Percentiles rank a stretch among this genome's conserved stretches.
Conservation (phyloP, 2,329 filamentous ascomycete species). For the Ceratocystis cubensis region DNA sequence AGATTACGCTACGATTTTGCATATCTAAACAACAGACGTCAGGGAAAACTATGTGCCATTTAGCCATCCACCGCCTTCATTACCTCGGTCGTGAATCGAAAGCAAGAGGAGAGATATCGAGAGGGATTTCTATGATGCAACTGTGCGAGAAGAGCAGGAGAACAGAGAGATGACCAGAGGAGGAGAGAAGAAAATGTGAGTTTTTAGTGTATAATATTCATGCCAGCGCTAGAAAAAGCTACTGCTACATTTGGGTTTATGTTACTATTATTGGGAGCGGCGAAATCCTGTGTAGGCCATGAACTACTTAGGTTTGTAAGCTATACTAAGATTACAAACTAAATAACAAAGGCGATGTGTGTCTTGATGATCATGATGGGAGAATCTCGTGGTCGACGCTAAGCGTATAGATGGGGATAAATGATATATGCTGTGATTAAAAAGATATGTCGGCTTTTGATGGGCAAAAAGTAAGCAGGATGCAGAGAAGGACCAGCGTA, state of each 20-base stretch:
- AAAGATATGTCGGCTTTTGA: not conserved
- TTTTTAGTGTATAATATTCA: slow-evolving; percentile 10
- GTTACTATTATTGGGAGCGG: not conserved
- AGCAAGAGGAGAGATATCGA: not conserved
- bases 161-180: not conserved
- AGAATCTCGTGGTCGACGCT: not conserved
- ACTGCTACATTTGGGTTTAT: not conserved
- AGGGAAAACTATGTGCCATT: not conserved
- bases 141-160: not conserved
- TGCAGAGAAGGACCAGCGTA: not conserved
- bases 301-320: not conserved
- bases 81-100: not conserved
- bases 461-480: not conserved
- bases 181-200: slow-evolving; percentile 6
- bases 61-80: not conserved
- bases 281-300: not conserved
- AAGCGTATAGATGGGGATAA: not conserved
- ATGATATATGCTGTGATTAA: not conserved
- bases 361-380: not conserved
- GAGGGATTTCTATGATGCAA: not conserved
- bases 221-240: not conserved
- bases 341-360: not conserved
- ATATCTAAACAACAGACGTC: slow-evolving; percentile 3
- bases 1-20: slow-evolving; percentile 6
- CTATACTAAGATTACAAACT: not conserved